A percentile compares a stretch with the other conserved stretches of the same genome.
Evolutionary conservation across 257 asterid species (phyloP).

Genomic region (Solanum appendiculatum): DNA sequence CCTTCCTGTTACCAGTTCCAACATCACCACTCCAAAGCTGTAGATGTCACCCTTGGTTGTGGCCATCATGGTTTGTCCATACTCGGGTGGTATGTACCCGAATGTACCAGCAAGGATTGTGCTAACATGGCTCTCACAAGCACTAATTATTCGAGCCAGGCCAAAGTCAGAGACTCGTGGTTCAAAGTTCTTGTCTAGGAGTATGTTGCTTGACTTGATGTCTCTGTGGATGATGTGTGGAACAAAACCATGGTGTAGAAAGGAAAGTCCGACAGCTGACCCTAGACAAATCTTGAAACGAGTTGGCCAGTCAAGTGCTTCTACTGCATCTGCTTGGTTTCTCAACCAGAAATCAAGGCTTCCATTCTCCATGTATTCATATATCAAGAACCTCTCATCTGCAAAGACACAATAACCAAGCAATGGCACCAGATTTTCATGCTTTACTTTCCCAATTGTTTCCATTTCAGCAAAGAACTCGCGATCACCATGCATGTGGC

Average conservation of each 20-base stretch:
- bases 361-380: conserved; percentile 81
- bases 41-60: conserved; percentile 70
- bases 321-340: conserved; percentile 24
- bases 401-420: conserved; percentile 58
- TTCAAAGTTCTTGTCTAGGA: conserved; percentile 42
- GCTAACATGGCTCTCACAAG: conserved; percentile 68
- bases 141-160: conserved; percentile 71
- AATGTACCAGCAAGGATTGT: conserved; percentile 71
- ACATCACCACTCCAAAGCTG: conserved; percentile 82
- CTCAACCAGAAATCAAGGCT: conserved; percentile 71
- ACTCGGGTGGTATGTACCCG: conserved; percentile 86
- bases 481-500: conserved; percentile 53
- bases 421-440: conserved; percentile 51
- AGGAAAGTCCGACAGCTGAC: conserved; percentile 60
- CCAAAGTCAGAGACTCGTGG: conserved; percentile 77
- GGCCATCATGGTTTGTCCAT: conserved; percentile 75
- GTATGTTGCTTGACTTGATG: conserved; percentile 69
- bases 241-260: conserved; percentile 68
- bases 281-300: conserved; percentile 67
- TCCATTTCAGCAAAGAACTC: conserved; percentile 82
- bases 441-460: conserved; percentile 71
- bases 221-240: conserved; percentile 85
- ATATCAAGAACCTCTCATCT: conserved; percentile 62
- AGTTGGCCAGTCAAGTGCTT: conserved; percentile 50
- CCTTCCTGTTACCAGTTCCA: conserved; percentile 68